Base-by-base conservation (phyloP, 176 grass and related monocot genomes). In the Dendrocalamus sinicus region DNA sequence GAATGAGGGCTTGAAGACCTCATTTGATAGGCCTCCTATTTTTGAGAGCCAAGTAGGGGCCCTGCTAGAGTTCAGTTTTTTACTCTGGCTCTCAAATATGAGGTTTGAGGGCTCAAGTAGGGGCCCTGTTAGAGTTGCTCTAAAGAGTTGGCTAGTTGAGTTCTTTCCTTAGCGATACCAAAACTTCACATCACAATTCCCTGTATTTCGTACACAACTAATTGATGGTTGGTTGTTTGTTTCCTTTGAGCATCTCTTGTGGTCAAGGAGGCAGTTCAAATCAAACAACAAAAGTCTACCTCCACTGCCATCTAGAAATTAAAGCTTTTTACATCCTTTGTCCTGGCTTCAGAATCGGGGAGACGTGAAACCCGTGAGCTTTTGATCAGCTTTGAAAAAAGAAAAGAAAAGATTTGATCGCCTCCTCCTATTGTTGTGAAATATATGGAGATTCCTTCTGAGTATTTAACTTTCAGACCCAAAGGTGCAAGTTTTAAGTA, bases 241-340 rank as follows among this genome's bases (percentile, higher is more conserved):
- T 70, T 80, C 72, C 6, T 16, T 52, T 30, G 71, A 76, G 55
- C n/a, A 48, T 86, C 77, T 43, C 59, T 73, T 40, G 28, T 70
- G 22, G 77, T 61, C 88, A 70, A 60, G 51, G 52, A 44, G 71
- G 32, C 26, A 17, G 48, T 30, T 74, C 81, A 80, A 73, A 89
- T 80, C 81, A 22, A 74, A 19, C 26, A 74, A 79, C 22, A 65
- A 2, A 82, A 55, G 19, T 64, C 55, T 12, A 32, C 19, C 78
- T 88, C 67, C 58, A 32, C 19, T 53, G 74, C 51, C 10, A 2
- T 23, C 28, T 44, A 67, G 6, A 6, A 43, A 35, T 12, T 17
- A 10, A 13, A 68, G 24, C 44, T 72, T 4, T 72, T 4, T 57
- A 7, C 28, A 24, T 19, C 0, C 15, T 52, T 22, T 24, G 39